Evolutionary conservation across 2,329 filamentous ascomycete species (phyloP).

Genomic region (Aspergillus sp.): DNA sequence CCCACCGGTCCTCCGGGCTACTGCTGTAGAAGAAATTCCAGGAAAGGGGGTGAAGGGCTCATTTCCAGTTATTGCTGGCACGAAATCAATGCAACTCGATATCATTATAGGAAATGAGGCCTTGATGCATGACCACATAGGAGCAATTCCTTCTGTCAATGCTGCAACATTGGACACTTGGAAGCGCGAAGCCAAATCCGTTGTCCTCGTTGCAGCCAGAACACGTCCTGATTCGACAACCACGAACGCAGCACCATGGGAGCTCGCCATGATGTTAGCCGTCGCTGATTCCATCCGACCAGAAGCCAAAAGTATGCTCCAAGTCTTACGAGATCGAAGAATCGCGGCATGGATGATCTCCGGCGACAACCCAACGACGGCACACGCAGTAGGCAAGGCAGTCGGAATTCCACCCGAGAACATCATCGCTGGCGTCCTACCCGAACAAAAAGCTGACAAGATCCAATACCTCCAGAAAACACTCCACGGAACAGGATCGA

Average conservation of each 20-base stretch:
- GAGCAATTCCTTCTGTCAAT: background rate
- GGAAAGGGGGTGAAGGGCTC: slow-evolving; percentile 52
- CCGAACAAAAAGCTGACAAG: slow-evolving; percentile 8
- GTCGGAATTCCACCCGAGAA: slow-evolving; percentile 6
- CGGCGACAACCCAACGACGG: slow-evolving; percentile 6
- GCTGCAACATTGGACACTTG: background rate
- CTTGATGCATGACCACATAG: background rate
- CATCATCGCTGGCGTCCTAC: slow-evolving; percentile 6
- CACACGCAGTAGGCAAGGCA: slow-evolving; percentile 4
- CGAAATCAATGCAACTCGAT: slow-evolving; percentile 1
- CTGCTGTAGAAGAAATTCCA: slow-evolving; percentile 47
- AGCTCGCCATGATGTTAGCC: slow-evolving; percentile 1
- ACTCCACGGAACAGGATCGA: slow-evolving; percentile 2
- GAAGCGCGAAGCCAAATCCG: slow-evolving; percentile 6
- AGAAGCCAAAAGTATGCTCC: slow-evolving; percentile 2
- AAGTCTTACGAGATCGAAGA: slow-evolving; percentile 3
- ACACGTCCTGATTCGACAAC: background rate
- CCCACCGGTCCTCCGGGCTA: slow-evolving; percentile 19
- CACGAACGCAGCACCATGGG: slow-evolving; percentile 4
- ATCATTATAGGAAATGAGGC: background rate
- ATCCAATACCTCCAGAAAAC: slow-evolving; percentile 23
- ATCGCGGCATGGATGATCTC: slow-evolving; percentile 8
- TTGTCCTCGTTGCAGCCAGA: slow-evolving; percentile 1
- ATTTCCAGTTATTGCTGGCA: slow-evolving; percentile 32
- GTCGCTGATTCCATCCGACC: slow-evolving; percentile 2